phyloP scores from a whole-genome alignment of 306 rosid genomes.

The Rosa lucieae region DNA sequence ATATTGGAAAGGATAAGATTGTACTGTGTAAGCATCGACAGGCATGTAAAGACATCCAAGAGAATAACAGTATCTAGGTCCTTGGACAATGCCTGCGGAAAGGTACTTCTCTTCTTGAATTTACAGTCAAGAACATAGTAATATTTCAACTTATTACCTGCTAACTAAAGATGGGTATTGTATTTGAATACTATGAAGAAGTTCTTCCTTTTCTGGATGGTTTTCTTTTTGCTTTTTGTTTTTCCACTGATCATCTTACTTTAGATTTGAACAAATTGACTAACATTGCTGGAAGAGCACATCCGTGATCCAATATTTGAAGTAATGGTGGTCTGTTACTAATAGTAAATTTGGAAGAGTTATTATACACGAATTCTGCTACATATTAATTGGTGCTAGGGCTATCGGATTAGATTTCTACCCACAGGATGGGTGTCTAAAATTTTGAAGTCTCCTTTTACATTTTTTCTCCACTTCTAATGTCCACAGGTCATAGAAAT shows the following conservation, averaged over 20 bases:
- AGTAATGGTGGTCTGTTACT: background rate
- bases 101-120: conserved; percentile 1
- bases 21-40: conserved; percentile 22
- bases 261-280: background rate
- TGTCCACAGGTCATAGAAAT: background rate
- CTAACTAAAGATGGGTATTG: background rate
- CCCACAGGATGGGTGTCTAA: background rate
- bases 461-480: background rate
- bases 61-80: conserved; percentile 16
- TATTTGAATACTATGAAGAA: background rate
- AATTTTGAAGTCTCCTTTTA: background rate
- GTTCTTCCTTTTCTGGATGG: background rate
- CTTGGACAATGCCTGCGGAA: conserved; percentile 14
- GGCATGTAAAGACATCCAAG: conserved; percentile 17
- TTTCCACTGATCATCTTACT: background rate
- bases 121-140: background rate
- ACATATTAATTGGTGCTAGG: background rate
- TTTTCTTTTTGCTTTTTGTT: background rate
- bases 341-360: background rate
- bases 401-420: background rate
- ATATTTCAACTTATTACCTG: background rate
- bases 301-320: background rate
- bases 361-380: background rate
- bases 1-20: conserved; percentile 25
- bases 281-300: conserved; percentile 1